Evolutionary conservation across 1,139 yeast genomes (phyloP).

Genomic region (Candida tropicalis): DNA sequence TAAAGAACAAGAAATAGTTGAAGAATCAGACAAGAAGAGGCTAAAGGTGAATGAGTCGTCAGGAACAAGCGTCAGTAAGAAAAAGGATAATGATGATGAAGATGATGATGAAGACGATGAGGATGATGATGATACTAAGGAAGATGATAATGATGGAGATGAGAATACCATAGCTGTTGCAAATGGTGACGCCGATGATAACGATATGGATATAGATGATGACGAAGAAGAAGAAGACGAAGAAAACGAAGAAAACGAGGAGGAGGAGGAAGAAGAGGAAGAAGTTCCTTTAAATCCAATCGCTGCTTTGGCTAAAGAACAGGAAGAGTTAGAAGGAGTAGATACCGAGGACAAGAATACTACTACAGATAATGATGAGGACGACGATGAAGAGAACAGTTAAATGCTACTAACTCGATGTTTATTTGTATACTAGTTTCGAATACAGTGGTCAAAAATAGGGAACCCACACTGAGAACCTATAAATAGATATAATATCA

Average conservation of each 20-base stretch:
- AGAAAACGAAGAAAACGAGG: constrained; percentile 19
- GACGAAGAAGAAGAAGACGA: constrained; percentile 19
- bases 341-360: constrained; percentile 15
- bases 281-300: constrained; percentile 25
- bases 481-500: constrained; percentile 43
- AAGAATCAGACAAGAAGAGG: constrained; percentile 17
- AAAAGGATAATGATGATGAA: constrained; percentile 10
- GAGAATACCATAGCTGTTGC: constrained; percentile 21
- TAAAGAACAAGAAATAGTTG: constrained; percentile 21
- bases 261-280: constrained; percentile 19
- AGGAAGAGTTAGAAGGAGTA: constrained; percentile 24
- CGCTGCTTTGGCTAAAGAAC: constrained; percentile 26
- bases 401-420: not conserved
- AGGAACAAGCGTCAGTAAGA: constrained; percentile 19
- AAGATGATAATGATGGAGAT: constrained; percentile 6
- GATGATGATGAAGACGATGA: constrained; percentile 21
- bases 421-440: constrained; percentile 2
- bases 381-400: constrained; percentile 11
- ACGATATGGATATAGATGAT: constrained; percentile 23
- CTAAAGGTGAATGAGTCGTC: constrained; percentile 22
- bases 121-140: constrained; percentile 19
- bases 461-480: constrained; percentile 60
- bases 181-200: constrained; percentile 18
- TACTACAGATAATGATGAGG: constrained; percentile 16
- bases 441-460: constrained; percentile 31